A percentile compares a stretch with the other conserved stretches of the same genome.
Evolutionary conservation across 164 flowering plant genomes (phyloP).

Genomic region (Stephania japonica): DNA sequence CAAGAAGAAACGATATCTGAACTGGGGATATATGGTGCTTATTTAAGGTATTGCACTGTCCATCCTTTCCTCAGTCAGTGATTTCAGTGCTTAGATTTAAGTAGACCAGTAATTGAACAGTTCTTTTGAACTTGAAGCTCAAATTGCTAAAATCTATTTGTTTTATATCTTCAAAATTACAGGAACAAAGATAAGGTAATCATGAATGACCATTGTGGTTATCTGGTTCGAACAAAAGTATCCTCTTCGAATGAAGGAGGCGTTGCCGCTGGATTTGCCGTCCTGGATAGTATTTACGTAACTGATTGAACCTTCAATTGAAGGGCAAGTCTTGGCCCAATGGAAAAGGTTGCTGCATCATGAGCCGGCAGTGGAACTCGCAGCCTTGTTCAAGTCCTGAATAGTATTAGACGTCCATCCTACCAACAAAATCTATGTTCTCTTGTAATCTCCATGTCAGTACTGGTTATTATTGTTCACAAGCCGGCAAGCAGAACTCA

Average conservation of each 20-base stretch:
- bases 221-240: conserved; percentile 84
- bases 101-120: neutral
- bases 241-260: conserved; percentile 95
- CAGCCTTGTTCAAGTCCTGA: neutral
- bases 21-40: conserved; percentile 85
- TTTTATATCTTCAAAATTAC: conserved; percentile 12
- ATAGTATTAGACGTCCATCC: no score
- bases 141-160: neutral
- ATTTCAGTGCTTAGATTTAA: neutral
- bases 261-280: conserved; percentile 92
- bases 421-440: no score
- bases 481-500: no score
- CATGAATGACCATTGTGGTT: conserved; percentile 64
- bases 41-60: conserved; percentile 53
- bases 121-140: neutral
- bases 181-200: conserved; percentile 77
- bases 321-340: neutral
- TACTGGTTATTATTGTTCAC: no score
- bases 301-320: conserved; percentile 11
- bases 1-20: conserved; percentile 77
- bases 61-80: neutral
- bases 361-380: neutral
- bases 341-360: neutral
- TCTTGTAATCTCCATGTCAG: no score
- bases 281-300: conserved; percentile 72